Evolutionary conservation across 1,139 yeast species (phyloP).

Genomic region (Geotrichum phurueaensis): DNA sequence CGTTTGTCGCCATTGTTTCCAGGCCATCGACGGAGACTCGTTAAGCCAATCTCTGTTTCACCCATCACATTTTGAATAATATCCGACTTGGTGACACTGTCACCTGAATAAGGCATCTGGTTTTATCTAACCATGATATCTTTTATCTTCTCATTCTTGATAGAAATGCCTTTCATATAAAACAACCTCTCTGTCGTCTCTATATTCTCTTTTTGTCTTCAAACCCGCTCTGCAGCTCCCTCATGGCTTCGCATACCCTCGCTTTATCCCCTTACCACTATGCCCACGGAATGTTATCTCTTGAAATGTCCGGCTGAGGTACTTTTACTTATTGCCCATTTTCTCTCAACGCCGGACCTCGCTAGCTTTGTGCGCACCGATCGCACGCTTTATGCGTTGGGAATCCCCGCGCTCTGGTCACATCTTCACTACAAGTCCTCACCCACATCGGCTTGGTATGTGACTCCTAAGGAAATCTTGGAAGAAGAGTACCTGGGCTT

Average conservation of each 20-base stretch:
- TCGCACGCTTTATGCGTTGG: not conserved
- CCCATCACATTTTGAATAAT: not conserved
- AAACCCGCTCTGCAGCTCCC: not conserved
- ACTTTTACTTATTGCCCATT: conserved; percentile 2
- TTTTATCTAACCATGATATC: not conserved
- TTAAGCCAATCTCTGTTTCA: not conserved
- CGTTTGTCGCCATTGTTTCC: not conserved
- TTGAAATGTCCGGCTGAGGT: conserved; percentile 5
- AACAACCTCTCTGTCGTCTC: not conserved
- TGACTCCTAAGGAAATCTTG: conserved; percentile 1
- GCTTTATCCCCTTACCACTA: not conserved
- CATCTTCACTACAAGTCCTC: conserved; percentile 2
- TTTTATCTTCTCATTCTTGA: not conserved
- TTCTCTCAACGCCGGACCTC: conserved; percentile 1
- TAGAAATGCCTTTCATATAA: not conserved
- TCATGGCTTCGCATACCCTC: not conserved
- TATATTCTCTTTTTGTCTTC: not conserved
- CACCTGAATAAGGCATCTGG: not conserved
- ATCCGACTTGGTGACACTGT: not conserved
- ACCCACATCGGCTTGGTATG: conserved; percentile 1
- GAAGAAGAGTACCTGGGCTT: conserved; percentile 4
- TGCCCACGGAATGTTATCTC: not conserved
- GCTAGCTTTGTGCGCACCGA: conserved; percentile 1
- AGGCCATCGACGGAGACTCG: not conserved
- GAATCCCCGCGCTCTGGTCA: conserved; percentile 7